A percentile compares a stretch with the other conserved stretches of the same genome.
Conservation (phyloP, 441 rosid genomes). For the Erodium moschatum region DNA sequence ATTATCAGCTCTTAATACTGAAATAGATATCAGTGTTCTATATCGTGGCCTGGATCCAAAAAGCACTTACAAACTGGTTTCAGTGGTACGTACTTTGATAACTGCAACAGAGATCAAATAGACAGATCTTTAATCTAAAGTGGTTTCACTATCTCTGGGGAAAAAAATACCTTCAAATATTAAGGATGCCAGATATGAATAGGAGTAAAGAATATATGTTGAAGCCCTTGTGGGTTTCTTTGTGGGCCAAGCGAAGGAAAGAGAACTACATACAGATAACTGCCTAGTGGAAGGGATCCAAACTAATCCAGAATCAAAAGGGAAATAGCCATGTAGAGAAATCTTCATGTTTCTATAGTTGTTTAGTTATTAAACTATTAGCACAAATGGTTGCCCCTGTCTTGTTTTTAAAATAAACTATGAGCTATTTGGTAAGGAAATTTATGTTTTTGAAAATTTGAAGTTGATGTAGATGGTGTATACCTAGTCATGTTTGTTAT, state of each 20-base stretch:
- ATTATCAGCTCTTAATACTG: constrained; percentile 55
- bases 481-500: too few species aligned
- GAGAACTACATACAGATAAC: neutral
- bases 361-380: neutral
- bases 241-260: neutral
- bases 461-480: too few species aligned
- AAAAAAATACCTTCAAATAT: too few species aligned
- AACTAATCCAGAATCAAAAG: neutral
- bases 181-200: neutral
- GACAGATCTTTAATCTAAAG: too few species aligned
- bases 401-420: too few species aligned
- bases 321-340: neutral
- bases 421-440: too few species aligned
- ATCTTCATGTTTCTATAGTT: neutral
- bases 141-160: too few species aligned
- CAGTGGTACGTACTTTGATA: constrained; percentile 55
- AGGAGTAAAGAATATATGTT: neutral
- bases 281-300: neutral
- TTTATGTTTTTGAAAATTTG: too few species aligned
- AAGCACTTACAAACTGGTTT: constrained; percentile 53
- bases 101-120: neutral
- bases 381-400: neutral
- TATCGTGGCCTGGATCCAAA: constrained; percentile 75
- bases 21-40: constrained; percentile 70
- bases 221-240: neutral